These are phyloP conservation scores for Candida morakotiae DNA, from an alignment of 805 yeast species.

Conservation along the genomic window DNA sequence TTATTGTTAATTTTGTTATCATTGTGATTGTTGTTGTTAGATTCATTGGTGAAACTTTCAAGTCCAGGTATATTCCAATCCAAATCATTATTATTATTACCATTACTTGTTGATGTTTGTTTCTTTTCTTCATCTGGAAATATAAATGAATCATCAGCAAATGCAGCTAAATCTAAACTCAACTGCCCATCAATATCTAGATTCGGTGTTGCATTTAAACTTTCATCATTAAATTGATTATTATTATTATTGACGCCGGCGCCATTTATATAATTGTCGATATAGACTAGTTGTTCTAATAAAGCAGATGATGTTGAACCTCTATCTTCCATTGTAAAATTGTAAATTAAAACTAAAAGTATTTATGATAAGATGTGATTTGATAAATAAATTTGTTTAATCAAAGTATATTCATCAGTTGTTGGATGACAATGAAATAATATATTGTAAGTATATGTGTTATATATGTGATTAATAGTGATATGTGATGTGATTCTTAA, in stretches of 20 bases:
- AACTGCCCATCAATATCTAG: constrained; percentile 38
- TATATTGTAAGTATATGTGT: too few relatives aligned
- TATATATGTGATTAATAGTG: too few relatives aligned
- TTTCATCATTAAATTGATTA: constrained; percentile 28
- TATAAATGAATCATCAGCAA: constrained; percentile 76
- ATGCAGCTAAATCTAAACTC: constrained; percentile 64
- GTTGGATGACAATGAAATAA: too few relatives aligned
- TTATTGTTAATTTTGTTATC: neutral
- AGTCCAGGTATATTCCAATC: neutral
- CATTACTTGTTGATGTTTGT: constrained; percentile 7
- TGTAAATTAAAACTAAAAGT: neutral
- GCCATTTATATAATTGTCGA: constrained; percentile 69
- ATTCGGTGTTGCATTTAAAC: constrained; percentile 29
- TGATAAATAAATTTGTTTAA: too few relatives aligned
- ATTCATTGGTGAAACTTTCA: neutral
- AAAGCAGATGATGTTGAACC: constrained; percentile 38
- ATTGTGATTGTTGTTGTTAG: too few relatives aligned
- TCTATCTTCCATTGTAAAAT: constrained; percentile 6
- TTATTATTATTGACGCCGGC: constrained; percentile 23
- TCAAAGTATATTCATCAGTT: too few relatives aligned
- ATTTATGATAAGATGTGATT: too few relatives aligned
- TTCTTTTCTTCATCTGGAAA: constrained; percentile 77
- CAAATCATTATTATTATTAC: neutral
- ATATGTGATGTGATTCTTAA: too few relatives aligned
- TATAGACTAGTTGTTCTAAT: constrained; percentile 74